Conservation (phyloP, 495 filamentous ascomycete genomes). For the Cudoniella acicularis region DNA sequence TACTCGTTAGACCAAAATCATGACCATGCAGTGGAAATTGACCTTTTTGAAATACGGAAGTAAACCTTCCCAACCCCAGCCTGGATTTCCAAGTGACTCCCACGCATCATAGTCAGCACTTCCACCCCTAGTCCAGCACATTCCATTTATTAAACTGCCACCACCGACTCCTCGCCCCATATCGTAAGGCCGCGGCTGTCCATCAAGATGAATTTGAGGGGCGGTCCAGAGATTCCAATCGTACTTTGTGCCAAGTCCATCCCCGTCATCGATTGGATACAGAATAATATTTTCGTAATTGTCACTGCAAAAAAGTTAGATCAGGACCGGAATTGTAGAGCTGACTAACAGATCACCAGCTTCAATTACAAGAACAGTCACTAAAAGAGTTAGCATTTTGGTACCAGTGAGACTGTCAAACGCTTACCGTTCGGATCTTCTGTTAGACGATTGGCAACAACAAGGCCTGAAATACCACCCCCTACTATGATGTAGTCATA, state of each 20-base stretch:
- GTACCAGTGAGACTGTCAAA: background rate
- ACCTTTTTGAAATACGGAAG: conserved; percentile 57
- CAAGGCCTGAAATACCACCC: conserved; percentile 35
- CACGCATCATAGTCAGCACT: conserved; percentile 52
- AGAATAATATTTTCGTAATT: conserved; percentile 12
- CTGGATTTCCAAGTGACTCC: conserved; percentile 31
- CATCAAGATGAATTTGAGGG: conserved; percentile 38
- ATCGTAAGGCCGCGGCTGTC: conserved; percentile 29
- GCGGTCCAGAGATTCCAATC: conserved; percentile 29
- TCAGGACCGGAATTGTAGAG: too few relatives aligned
- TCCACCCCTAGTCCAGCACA: conserved; percentile 42
- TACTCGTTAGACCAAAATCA: background rate
- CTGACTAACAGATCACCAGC: conserved; percentile 33
- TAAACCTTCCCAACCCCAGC: conserved; percentile 60
- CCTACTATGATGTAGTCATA: conserved; percentile 15
- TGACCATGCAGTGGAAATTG: background rate
- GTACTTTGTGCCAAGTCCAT: conserved; percentile 20
- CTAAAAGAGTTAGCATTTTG: conserved; percentile 21
- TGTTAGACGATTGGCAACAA: conserved; percentile 36
- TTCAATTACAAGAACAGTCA: conserved; percentile 40
- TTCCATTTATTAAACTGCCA: conserved; percentile 43
- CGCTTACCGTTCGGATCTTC: conserved; percentile 16
- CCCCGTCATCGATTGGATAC: conserved; percentile 9
- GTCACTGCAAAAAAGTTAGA: background rate
- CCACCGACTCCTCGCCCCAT: conserved; percentile 43